phyloP scores from a whole-genome alignment of 495 filamentous ascomycete genomes.

The Elasticomyces elasticus region DNA sequence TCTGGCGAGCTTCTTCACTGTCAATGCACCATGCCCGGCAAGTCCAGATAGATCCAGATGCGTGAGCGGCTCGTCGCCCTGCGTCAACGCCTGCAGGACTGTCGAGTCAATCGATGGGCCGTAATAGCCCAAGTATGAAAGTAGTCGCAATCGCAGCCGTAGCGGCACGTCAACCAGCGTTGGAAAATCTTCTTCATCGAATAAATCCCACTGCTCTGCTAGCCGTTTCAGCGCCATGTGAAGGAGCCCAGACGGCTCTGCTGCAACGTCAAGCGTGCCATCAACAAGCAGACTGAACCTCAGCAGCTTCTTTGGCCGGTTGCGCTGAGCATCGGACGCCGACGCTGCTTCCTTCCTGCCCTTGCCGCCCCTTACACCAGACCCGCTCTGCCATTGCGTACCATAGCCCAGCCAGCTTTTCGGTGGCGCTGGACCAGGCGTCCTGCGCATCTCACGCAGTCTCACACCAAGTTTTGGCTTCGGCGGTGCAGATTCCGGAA shows the following conservation, averaged over 20 bases:
- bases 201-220: slow-evolving; percentile 15
- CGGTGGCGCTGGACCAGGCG: slow-evolving; percentile 60
- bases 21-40: slow-evolving; percentile 15
- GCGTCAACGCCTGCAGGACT: slow-evolving; percentile 5
- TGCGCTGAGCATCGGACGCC: not conserved
- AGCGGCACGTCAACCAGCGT: slow-evolving; percentile 16
- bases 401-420: slow-evolving; percentile 50
- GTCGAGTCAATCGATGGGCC: slow-evolving; percentile 8
- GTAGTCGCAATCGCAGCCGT: slow-evolving; percentile 11
- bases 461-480: slow-evolving; percentile 46
- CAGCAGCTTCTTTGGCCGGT: slow-evolving; percentile 9
- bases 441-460: slow-evolving; percentile 32
- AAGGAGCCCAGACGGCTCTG: not conserved
- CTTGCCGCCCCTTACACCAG: not conserved
- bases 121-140: slow-evolving; percentile 15
- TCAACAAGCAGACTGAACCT: slow-evolving; percentile 6
- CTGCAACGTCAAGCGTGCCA: not conserved
- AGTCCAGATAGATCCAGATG: slow-evolving; percentile 16
- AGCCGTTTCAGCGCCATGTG: slow-evolving; percentile 17
- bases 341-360: slow-evolving; percentile 2
- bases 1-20: slow-evolving; percentile 4
- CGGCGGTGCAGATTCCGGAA: slow-evolving; percentile 61
- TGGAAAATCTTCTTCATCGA: slow-evolving; percentile 18
- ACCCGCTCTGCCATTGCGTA: not conserved
- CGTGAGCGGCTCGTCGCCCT: slow-evolving; percentile 1